phyloP scores from a whole-genome alignment of 192 early-diverging fungal genomes.

The Phycomyces blakesleeanus region DNA sequence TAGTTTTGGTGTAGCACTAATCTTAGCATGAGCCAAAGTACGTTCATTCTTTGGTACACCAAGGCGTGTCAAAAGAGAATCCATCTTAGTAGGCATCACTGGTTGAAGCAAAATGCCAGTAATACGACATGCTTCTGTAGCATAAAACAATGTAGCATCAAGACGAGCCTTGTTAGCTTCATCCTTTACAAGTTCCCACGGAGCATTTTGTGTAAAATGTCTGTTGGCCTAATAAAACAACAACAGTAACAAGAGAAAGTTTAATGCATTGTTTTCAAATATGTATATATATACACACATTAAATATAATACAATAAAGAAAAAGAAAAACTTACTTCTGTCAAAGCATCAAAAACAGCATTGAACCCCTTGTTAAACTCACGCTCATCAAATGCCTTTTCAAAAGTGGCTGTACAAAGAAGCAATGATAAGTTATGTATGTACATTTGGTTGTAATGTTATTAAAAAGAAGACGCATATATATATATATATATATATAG shows the following conservation, averaged over 20 bases:
- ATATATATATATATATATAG: no score
- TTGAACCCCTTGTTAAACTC: constrained; percentile 62
- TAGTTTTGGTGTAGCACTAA: neutral
- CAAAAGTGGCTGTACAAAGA: constrained; percentile 23
- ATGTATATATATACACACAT: no score
- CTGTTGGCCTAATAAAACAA: constrained; percentile 54
- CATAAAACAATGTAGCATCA: constrained; percentile 64
- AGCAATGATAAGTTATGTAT: constrained; percentile 1
- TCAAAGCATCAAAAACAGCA: constrained; percentile 60
- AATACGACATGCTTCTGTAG: constrained; percentile 72
- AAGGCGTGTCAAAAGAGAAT: constrained; percentile 62
- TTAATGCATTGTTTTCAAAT: neutral
- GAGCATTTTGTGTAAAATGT: constrained; percentile 65
- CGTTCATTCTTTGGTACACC: constrained; percentile 55
- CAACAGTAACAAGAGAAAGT: neutral
- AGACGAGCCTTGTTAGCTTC: constrained; percentile 42
- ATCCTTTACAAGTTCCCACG: constrained; percentile 75
- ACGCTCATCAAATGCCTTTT: constrained; percentile 45
- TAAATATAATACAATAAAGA: neutral
- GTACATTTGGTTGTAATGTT: neutral
- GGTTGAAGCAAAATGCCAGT: constrained; percentile 75
- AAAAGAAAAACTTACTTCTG: constrained; percentile 38
- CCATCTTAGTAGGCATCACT: constrained; percentile 79
- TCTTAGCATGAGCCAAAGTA: constrained; percentile 47
- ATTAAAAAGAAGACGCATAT: no score